Evolutionary conservation across 1,284 basidiomycete genomes (phyloP), one percentile per base, ranked within the genome.

Genomic region (Gomphus bonarii): DNA sequence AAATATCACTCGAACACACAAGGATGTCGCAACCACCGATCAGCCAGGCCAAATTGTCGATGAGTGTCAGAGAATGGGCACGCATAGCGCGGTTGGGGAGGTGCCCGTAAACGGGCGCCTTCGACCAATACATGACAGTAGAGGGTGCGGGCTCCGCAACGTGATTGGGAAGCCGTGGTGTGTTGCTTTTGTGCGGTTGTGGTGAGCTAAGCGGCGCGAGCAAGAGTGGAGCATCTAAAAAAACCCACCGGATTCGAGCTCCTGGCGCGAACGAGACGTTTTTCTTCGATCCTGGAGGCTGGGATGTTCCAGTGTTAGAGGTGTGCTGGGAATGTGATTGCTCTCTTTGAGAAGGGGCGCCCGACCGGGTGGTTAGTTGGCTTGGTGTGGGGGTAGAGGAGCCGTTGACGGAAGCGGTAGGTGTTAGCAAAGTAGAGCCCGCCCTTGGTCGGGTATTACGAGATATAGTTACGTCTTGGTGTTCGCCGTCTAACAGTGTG

Each of bases 21-120:
- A 79, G 82, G 60, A 88, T 86, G 61, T 95, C 91, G 61, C 89
- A 91, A 1, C 93, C 93, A 6, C 93, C 93, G 65, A 95, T 87
- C 33, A 95, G 66, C 90, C 91, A 97, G 1, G 88, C 86, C 25
- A 81, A 73, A 56, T 84, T 81, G 59, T 92, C 91, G 22, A 93
- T 84, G 38, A 95, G 73, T 1, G 87, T 94, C 49, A 87, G 85
- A 8, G 81, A 91, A 67, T 95, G 92, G 1, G 91, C 90, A 3
- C 91, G 81, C 71, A 94, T 81, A 10, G 81, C 80, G 61, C 85
- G 82, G 62, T 75, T 77, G 1, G 91, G 91, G 48, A 91, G 69
- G 1, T 72, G 63, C 0, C 92, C 92, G 66, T 89, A 88, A 7
- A 88, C 84, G 0, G 92, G 88, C 1, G 90, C 85, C 55, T 79